phyloP scores from a whole-genome alignment of 108 stramenopile genomes.

The Cylindrotheca closterium region DNA sequence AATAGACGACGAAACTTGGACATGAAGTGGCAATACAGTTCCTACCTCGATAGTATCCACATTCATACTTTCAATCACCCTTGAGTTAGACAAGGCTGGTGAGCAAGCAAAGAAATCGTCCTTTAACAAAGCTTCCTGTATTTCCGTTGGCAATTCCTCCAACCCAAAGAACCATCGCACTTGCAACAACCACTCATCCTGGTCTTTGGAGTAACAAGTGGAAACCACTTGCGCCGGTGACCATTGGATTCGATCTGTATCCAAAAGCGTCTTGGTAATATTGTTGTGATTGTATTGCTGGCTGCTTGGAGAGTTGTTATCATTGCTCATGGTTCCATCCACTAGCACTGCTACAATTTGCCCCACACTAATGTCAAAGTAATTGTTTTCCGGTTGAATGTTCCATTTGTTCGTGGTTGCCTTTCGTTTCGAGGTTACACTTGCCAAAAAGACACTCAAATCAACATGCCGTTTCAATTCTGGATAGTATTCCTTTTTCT shows the following conservation, averaged over 20 bases:
- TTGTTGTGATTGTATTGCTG: slow-evolving; percentile 5
- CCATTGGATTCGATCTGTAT: too few species aligned
- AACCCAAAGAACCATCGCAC: slow-evolving; percentile 7
- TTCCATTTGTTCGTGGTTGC: too few species aligned
- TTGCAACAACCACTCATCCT: slow-evolving; percentile 6
- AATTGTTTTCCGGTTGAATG: too few species aligned
- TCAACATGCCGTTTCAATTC: too few species aligned
- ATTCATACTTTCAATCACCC: slow-evolving; percentile 6
- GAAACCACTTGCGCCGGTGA: slow-evolving; percentile 19
- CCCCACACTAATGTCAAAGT: neutral
- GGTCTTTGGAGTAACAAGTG: neutral
- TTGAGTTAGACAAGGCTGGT: neutral
- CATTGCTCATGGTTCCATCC: neutral
- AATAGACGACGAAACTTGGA: slow-evolving; percentile 5
- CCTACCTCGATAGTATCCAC: neutral
- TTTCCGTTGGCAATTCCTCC: neutral
- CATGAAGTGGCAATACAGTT: slow-evolving; percentile 10
- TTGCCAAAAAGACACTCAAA: too few species aligned
- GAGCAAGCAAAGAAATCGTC: neutral
- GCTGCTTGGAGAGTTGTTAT: neutral
- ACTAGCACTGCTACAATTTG: neutral
- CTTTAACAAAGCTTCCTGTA: neutral
- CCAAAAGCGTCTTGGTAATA: too few species aligned
- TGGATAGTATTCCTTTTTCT: too few species aligned
- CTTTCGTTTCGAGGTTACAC: too few species aligned